Base-by-base conservation (phyloP, 306 rosid species). In the Inga leiocalycina region DNA sequence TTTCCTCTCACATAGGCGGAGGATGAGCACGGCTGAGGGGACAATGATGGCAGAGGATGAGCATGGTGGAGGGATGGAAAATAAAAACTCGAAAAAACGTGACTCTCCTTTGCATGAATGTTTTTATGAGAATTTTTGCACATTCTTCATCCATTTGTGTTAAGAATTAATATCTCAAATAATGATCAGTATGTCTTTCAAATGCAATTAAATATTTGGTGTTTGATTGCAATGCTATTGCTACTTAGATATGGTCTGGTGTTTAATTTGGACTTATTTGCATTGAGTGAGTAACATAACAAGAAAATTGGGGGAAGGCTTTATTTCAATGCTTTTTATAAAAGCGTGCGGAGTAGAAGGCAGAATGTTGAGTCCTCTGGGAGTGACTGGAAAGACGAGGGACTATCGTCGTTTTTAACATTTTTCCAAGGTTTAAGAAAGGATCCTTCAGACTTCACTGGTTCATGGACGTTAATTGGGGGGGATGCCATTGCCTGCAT, bases 401-500 rank as follows among this genome's bases (percentile, higher is more conserved):
- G 24, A n/a, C 66, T 82, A 2, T 3, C 46, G 73, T 66, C 87
- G 0, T 39, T 74, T 22, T 57, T 83, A 39, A 57, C 43, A 2
- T 83, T 56, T 27, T 57, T 27, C 39, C 37, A 48, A 8, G 68
- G 71, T 52, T 80, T 86, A 74, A 80, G 67, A 17, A 19, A 75
- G 82, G 82, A 48, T 71, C 85, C 88, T 3, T 51, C 66, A 9
- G 71, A 80, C 77, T 81, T 85, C 71, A 10, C 7, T 13, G 52
- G 48, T 30, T 6, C 80, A 17, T 72, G 75, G 4, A 34, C 17
- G 52, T 82, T 76, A 72, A 8, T 74, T 6, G 87, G 88, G 4
- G 30, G 90, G 89, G 43, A 75, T 84, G 11, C 84, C 11, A 6
- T 70, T 82, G 51, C 90, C 88, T 5, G 65, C 22, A 24, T 62